Conservation (phyloP, 169 alveolate species). For the Amoebophrya sp. region DNA sequence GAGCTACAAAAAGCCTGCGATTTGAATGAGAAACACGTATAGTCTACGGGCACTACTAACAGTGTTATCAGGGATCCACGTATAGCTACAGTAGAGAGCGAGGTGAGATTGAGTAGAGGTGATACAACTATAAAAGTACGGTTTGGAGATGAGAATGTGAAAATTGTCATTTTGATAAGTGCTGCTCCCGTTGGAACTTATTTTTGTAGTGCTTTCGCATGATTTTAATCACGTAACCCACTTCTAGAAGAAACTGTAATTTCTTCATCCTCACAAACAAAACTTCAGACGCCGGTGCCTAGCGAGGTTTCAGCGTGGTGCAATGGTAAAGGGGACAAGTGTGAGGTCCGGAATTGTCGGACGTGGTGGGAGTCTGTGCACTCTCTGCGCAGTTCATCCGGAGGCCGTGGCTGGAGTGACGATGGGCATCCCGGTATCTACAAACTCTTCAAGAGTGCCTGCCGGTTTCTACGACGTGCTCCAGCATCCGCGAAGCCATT, state of each 20-base stretch:
- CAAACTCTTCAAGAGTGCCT: background rate
- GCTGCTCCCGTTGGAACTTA: too few relatives aligned
- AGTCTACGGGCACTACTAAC: too few relatives aligned
- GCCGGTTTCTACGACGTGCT: background rate
- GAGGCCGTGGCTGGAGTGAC: background rate
- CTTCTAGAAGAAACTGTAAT: too few relatives aligned
- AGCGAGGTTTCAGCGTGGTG: background rate
- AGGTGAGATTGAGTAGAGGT: too few relatives aligned
- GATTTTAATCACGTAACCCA: too few relatives aligned
- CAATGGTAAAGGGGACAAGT: background rate
- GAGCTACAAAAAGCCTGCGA: background rate
- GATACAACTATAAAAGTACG: too few relatives aligned
- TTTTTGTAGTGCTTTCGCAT: too few relatives aligned
- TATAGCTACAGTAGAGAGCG: too few relatives aligned
- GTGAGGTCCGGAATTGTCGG: background rate
- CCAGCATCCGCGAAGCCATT: background rate
- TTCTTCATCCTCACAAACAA: too few relatives aligned
- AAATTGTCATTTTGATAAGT: too few relatives aligned
- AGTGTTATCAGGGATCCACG: too few relatives aligned
- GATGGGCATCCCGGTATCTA: background rate
- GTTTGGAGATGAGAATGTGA: too few relatives aligned
- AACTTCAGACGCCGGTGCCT: background rate
- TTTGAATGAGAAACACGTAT: background rate
- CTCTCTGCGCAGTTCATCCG: background rate
- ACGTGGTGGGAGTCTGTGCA: background rate